These are phyloP conservation scores for Botrytis squamosa DNA, from an alignment of 2,329 filamentous ascomycete species.

Conservation along the genomic window DNA sequence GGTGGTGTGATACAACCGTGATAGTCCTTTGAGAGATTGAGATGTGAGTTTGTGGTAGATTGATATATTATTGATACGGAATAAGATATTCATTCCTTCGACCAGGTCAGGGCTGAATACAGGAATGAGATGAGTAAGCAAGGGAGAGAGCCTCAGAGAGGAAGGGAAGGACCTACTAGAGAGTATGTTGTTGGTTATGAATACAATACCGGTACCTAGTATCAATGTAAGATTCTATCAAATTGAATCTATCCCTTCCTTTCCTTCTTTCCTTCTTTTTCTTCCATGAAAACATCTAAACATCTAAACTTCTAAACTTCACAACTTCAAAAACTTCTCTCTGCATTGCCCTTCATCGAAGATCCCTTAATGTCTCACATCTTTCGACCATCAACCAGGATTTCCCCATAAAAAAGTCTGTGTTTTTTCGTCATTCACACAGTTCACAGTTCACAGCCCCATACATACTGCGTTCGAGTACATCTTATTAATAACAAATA, in stretches of 20 bases:
- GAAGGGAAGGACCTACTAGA: too few species aligned
- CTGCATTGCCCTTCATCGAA: not conserved
- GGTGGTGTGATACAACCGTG: not conserved
- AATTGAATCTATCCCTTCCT: not conserved
- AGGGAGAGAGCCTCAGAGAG: too few species aligned
- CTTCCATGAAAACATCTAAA: too few species aligned
- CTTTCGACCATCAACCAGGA: not conserved
- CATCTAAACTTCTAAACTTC: too few species aligned
- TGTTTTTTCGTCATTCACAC: not conserved
- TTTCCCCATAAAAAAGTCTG: slow-evolving; percentile 10
- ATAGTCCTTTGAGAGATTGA: not conserved
- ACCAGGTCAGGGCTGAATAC: not conserved
- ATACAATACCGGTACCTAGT: not conserved
- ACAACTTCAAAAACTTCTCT: too few species aligned
- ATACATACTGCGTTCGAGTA: not conserved
- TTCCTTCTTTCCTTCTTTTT: not conserved
- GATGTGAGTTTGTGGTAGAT: not conserved
- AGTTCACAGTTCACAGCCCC: slow-evolving; percentile 12
- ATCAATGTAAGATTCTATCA: not conserved
- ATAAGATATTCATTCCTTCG: not conserved
- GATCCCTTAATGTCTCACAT: not conserved
- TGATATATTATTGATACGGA: not conserved
- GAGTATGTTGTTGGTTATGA: not conserved
- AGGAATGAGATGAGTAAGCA: not conserved
- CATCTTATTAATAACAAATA: too few species aligned